Evolutionary conservation across 371 early-diverging fungal species (phyloP), one percentile per base, ranked within the genome.

Genomic region (Actinomucor elegans): DNA sequence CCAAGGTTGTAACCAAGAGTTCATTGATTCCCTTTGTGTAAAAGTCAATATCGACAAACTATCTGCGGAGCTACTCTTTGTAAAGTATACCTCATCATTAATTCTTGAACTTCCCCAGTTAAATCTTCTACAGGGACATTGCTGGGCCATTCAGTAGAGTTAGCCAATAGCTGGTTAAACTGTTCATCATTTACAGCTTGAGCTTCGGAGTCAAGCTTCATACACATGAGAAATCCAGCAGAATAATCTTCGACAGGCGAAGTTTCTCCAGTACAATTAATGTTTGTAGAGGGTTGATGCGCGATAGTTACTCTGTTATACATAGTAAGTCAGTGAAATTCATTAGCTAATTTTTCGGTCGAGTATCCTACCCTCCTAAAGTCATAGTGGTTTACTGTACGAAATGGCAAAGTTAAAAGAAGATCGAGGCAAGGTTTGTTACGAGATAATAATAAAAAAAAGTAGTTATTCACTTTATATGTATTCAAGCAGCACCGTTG

Each of bases 91-190:
- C 71, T 69, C 59, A 75, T 60, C 70, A 75, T 65, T 15, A 71
- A 46, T 27, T 71, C 70, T 47, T 71, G 69, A 12, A 75, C 71
- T 57, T 75, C 76, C 14, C 61, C 61, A 9, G 76, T 75, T 51
- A 75, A 52, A 55, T 75, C 76, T 42, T 75, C 76, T 11, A 75
- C 63, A 12, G 62, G 49, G 0, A 48, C 5, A 6, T 40, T 46
- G 4, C 48, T 46, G 12, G 53, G 35, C 65, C 65, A 65, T 29
- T 52, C 52, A 2, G 43, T 41, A 20, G 63, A 47, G 17, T 35
- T 37, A 34, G 64, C 50, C 11, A 71, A 54, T 11, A 71, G 26
- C 40, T 69, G 58, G 37, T 57, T 64, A 12, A 66, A 28, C 38
- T 66, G 69, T 34, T 66, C 66, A 27, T 66, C 52, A 11, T 62